Evolutionary conservation across 768 basidiomycete genomes (phyloP).

Genomic region (Gautieria morchelliformis): DNA sequence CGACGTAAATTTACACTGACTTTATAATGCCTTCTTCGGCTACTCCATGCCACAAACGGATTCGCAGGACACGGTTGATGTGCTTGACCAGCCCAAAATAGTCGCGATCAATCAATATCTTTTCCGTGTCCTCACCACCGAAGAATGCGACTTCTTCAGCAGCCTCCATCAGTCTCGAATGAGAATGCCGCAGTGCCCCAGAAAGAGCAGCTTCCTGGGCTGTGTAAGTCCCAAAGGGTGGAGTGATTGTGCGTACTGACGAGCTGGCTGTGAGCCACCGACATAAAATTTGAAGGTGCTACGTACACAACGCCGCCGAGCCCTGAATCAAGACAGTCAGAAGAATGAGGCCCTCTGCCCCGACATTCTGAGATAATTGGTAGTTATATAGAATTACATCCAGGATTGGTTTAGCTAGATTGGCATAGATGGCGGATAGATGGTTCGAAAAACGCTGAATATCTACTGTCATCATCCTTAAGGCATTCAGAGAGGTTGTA

Average conservation of each 20-base stretch:
- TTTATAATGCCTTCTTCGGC: conserved; percentile 94
- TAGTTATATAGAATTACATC: conserved; percentile 95
- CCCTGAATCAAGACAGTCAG: conserved; percentile 79
- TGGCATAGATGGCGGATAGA: conserved; percentile 88
- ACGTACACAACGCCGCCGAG: conserved; percentile 72
- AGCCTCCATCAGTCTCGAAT: conserved; percentile 84
- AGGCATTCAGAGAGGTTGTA: conserved; percentile 8
- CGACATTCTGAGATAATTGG: conserved; percentile 87
- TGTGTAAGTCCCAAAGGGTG: conserved; percentile 86
- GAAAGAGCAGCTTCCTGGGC: conserved; percentile 82
- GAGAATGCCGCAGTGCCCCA: conserved; percentile 83
- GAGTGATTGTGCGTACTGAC: conserved; percentile 78
- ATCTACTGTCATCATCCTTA: conserved; percentile 90
- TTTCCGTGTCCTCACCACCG: conserved; percentile 83
- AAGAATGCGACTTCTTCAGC: conserved; percentile 85
- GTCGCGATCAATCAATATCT: conserved; percentile 81
- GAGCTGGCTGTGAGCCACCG: not conserved
- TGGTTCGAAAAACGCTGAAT: conserved; percentile 87
- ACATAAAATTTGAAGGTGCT: not conserved
- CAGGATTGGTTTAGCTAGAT: conserved; percentile 86
- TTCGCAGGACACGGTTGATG: conserved; percentile 67
- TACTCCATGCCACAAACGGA: conserved; percentile 84
- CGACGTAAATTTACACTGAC: conserved; percentile 28
- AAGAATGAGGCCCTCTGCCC: conserved; percentile 81
- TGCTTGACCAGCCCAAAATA: conserved; percentile 81